Base-by-base conservation (phyloP, 805 yeast species). In the Candida qinlingensis region DNA sequence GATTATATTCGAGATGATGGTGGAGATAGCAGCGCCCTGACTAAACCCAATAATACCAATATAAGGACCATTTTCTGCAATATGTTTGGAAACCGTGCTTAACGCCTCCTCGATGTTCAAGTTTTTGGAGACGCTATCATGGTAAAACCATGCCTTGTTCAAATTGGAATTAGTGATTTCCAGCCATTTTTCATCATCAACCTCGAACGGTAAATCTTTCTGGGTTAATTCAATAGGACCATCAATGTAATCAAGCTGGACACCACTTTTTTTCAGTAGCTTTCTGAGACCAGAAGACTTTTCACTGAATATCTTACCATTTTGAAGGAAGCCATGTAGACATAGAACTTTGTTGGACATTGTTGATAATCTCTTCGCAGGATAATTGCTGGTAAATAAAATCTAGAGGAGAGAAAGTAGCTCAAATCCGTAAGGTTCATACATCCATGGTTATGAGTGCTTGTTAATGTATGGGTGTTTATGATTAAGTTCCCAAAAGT, bases 1-100 rank as follows among this genome's bases (percentile, higher is more conserved):
- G 53, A 85, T 81, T 37, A 75, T 73, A 55, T 81, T 79, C 40
- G 87, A 72, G 31, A 90, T 63, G 28, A 87, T 72, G 1, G 92
- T 87, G 1, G 88, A 83, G 35, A 92, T 69, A 1, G 94, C 96
- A 6, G 97, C 96, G 53, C 99, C 99, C 65, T 94, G 98, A 9
- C 95, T 85, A 64, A 92, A 92, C 1, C 97, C 98, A 40, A 94
- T 68, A 25, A 92, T 69, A 6, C 98, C 99, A 26, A 84, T 85
- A 55, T 88, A 87, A 1, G 97, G 97, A 1, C 88, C 89, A 41
- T 87, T 79, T 45, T 75, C 73, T 29, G 75, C 70, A 41, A 87
- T 73, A 53, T 80, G 78, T 28, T 72, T 66, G 27, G 70, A 71
- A 39, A 74, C 78, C 42, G 69, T 59, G 13, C 63, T 67, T n/a